These are phyloP conservation scores for Scedosporium boydii DNA, from an alignment of 2,329 filamentous ascomycete genomes.

Conservation along the genomic window DNA sequence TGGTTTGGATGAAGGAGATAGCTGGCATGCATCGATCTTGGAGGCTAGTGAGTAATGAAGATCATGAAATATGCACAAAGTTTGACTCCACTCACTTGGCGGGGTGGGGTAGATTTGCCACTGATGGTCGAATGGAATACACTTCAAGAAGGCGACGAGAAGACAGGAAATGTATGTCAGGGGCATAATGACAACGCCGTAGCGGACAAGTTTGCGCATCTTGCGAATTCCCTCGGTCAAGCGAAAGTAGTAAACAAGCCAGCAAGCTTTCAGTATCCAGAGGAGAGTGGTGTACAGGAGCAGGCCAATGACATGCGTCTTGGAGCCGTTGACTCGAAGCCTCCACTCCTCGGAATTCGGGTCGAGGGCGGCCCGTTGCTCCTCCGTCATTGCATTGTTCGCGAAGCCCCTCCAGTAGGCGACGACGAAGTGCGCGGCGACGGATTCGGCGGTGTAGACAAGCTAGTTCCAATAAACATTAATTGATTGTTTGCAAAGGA, in stretches of 20 bases:
- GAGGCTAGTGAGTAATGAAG: slow-evolving; percentile 29
- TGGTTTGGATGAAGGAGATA: slow-evolving; percentile 24
- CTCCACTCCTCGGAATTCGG: slow-evolving; percentile 30
- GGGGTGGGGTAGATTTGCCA: slow-evolving; percentile 34
- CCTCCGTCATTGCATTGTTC: slow-evolving; percentile 40
- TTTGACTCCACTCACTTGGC: slow-evolving; percentile 20
- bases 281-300: slow-evolving; percentile 37
- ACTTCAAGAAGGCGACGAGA: slow-evolving; percentile 23
- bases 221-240: slow-evolving; percentile 25
- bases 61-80: slow-evolving; percentile 7
- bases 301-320: slow-evolving; percentile 44
- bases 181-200: slow-evolving; percentile 22
- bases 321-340: slow-evolving; percentile 37
- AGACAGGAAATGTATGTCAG: slow-evolving; percentile 23
- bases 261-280: slow-evolving; percentile 43
- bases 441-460: slow-evolving; percentile 17
- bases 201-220: not conserved
- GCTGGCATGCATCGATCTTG: slow-evolving; percentile 28
- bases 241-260: slow-evolving; percentile 41
- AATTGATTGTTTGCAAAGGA: not conserved
- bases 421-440: slow-evolving; percentile 25
- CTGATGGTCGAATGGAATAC: slow-evolving; percentile 23
- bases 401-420: slow-evolving; percentile 30
- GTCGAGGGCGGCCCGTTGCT: slow-evolving; percentile 29
- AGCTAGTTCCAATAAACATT: slow-evolving; percentile 5